phyloP scores from a whole-genome alignment of 306 rosid genomes.

The Neltuma alba region DNA sequence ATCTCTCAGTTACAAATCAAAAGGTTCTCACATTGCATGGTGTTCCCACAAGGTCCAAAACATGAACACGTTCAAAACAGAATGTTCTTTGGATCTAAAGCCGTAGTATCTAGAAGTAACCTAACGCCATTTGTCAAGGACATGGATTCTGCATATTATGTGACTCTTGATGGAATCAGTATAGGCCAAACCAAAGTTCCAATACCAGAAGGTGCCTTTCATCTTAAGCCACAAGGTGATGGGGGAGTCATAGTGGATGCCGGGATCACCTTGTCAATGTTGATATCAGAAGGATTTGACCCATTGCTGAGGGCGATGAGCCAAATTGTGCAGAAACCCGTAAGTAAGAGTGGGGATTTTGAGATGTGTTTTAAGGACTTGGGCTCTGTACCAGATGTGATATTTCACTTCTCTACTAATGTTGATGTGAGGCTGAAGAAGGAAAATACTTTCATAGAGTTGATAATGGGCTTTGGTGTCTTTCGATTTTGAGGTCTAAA shows the following conservation, averaged over 20 bases:
- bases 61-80: not conserved
- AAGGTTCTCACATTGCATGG: constrained; percentile 38
- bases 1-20: constrained; percentile 30
- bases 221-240: not conserved
- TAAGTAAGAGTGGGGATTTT: not conserved
- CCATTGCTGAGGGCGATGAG: not conserved
- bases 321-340: not conserved
- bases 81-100: constrained; percentile 34
- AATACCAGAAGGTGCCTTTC: constrained; percentile 23
- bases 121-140: constrained; percentile 27
- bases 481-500: constrained; percentile 31
- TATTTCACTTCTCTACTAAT: constrained; percentile 31
- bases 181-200: not conserved
- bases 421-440: not conserved
- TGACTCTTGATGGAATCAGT: constrained; percentile 24
- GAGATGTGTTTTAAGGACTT: constrained; percentile 22
- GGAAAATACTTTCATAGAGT: constrained; percentile 27
- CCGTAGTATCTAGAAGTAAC: not conserved
- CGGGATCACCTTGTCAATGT: constrained; percentile 24
- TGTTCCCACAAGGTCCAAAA: not conserved
- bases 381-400: not conserved
- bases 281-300: constrained; percentile 27
- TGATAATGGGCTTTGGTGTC: constrained; percentile 32
- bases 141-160: constrained; percentile 7
- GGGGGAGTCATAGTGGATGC: constrained; percentile 7